Conservation (phyloP, 768 basidiomycete genomes). For the Paxillus involutus region DNA sequence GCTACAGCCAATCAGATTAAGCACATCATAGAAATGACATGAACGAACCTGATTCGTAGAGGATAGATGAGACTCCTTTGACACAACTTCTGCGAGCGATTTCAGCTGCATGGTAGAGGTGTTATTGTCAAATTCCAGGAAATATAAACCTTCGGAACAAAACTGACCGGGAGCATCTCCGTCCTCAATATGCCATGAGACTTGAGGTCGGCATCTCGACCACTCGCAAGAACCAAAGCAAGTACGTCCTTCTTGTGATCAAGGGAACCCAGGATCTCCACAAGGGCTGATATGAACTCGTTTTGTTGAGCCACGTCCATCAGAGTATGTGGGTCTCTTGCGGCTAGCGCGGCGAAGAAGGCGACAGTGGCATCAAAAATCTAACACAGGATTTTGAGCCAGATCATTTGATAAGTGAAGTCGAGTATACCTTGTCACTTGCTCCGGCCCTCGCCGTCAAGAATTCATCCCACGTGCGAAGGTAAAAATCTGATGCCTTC, state of each 20-base stretch:
- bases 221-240: conserved; percentile 35
- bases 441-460: conserved; percentile 55
- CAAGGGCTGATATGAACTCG: conserved; percentile 41
- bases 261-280: conserved; percentile 38
- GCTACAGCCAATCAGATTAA: conserved; percentile 30
- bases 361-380: conserved; percentile 63
- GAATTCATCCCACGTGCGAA: conserved; percentile 68
- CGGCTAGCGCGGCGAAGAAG: conserved; percentile 61
- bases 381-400: conserved; percentile 31
- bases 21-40: background rate
- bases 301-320: conserved; percentile 48
- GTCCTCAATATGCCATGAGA: conserved; percentile 53
- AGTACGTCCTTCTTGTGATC: conserved; percentile 48
- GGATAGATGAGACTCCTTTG: conserved; percentile 34
- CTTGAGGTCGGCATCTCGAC: conserved; percentile 46
- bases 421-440: conserved; percentile 54
- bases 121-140: background rate
- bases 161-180: conserved; percentile 55
- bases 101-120: conserved; percentile 27
- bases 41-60: conserved; percentile 17
- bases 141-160: background rate
- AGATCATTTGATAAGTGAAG: background rate
- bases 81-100: conserved; percentile 34
- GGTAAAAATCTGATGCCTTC: conserved; percentile 71
- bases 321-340: conserved; percentile 57